Evolutionary conservation across 176 grass and related monocot species (phyloP), one percentile per base, ranked within the genome.

Genomic region (Phoenix dactylifera): DNA sequence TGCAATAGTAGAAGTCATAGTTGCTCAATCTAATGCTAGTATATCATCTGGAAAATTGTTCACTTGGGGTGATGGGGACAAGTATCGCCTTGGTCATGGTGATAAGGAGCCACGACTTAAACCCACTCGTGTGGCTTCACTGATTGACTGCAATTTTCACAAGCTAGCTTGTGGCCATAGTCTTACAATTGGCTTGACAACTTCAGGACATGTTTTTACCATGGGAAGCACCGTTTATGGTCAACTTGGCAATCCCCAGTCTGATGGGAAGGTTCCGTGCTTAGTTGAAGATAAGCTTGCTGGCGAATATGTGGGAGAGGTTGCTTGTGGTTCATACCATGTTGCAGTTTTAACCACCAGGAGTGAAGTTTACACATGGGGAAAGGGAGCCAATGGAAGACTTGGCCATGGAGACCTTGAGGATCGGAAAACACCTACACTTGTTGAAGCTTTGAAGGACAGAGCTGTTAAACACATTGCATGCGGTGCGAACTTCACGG

Each of bases 11-110:
- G 84, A 98, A 59, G 87, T 98, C 67, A 85, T 79, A 58, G 72
- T 90, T 39, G 83, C 84, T 58, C 93, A 88, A 66, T 76, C 78
- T 4, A 77, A 72, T 74, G 75, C 79, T 74, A 85, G 75, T 64
- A 66, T 83, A 66, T 87, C 81, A 58, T 91, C 78, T 18, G 93
- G 87, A 50, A 98, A 92, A 59, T 72, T 98, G 57, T 98, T 98
- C 82, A 98, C 87, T 51, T 98, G 93, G 93, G 93, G 87, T 71
- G 87, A 98, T 78, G 93, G 93, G 0, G 93, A 98, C 66, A 98
- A 98, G 66, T 83, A 88, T 67, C 83, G 93, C 51, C 87, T 92
- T 49, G 93, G 93, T 75, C 93, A 98, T 68, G 84, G 93, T 60
- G 93, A 98, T 68, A 98, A 98, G 74, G 93, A 86, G 39, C 49